Evolutionary conservation across 1,284 basidiomycete species (phyloP).

Genomic region (Tausonia pullulans): DNA sequence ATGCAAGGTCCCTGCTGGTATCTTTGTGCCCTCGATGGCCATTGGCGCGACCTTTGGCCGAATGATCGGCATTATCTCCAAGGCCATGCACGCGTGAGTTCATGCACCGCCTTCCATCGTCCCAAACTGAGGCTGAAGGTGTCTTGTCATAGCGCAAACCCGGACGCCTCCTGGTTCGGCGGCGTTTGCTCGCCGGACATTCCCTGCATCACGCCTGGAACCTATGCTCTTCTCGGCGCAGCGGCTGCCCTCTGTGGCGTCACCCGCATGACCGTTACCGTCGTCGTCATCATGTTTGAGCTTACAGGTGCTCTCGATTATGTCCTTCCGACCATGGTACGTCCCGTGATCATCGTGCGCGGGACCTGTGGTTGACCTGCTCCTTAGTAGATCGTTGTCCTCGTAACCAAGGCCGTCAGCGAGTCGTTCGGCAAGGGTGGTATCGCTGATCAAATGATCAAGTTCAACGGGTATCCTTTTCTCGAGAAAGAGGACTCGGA

Average conservation of each 20-base stretch:
- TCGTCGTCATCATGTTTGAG: slow-evolving; percentile 99
- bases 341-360: not conserved
- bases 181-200: slow-evolving; percentile 72
- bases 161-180: slow-evolving; percentile 72
- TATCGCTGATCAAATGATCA: slow-evolving; percentile 94
- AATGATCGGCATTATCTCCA: slow-evolving; percentile 90
- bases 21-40: slow-evolving; percentile 97
- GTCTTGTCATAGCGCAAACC: slow-evolving; percentile 52
- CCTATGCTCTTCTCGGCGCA: slow-evolving; percentile 89
- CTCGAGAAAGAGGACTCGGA: slow-evolving; percentile 76
- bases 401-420: slow-evolving; percentile 95
- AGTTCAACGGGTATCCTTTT: slow-evolving; percentile 94
- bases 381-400: slow-evolving; percentile 64
- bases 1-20: slow-evolving; percentile 91
- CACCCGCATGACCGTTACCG: slow-evolving; percentile 92
- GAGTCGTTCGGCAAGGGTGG: slow-evolving; percentile 86
- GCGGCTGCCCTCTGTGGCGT: slow-evolving; percentile 90
- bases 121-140: not conserved
- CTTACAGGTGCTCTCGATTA: slow-evolving; percentile 97
- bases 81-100: slow-evolving; percentile 71
- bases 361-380: too few species aligned
- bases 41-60: slow-evolving; percentile 91
- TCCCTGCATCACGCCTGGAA: slow-evolving; percentile 96
- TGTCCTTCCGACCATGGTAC: slow-evolving; percentile 93
- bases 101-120: not conserved